phyloP scores from a whole-genome alignment of 331 rosid genomes.

The Phaseolus coccineus region DNA sequence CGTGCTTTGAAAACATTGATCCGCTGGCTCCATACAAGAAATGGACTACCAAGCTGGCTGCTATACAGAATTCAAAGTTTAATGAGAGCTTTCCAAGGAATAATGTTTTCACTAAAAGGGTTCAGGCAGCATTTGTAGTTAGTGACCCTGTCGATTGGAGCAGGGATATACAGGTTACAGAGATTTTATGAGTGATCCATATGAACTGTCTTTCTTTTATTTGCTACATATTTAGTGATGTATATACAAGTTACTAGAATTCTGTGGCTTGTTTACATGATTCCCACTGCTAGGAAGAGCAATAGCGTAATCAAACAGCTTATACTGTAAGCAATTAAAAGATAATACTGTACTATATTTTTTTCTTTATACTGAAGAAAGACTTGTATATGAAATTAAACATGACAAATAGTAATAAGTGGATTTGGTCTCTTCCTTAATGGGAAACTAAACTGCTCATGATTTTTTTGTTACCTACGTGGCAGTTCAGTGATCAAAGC shows the following conservation, averaged over 20 bases:
- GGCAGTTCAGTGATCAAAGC: not conserved
- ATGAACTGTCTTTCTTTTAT: not conserved
- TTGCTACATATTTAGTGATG: slow-evolving; percentile 33
- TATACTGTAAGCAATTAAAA: not conserved
- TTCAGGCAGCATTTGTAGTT: slow-evolving; percentile 78
- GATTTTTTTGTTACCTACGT: slow-evolving; percentile 3
- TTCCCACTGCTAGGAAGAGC: slow-evolving; percentile 14
- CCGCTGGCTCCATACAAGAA: slow-evolving; percentile 82
- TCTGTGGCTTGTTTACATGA: slow-evolving; percentile 22
- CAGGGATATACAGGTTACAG: slow-evolving; percentile 86
- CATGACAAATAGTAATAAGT: not conserved
- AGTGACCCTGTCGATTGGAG: slow-evolving; percentile 98
- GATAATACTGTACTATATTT: slow-evolving; percentile 1
- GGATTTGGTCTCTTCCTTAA: slow-evolving; percentile 10
- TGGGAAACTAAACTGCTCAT: not conserved
- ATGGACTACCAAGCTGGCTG: slow-evolving; percentile 59
- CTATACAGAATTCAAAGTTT: slow-evolving; percentile 46
- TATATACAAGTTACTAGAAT: slow-evolving; percentile 50
- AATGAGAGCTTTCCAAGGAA: slow-evolving; percentile 43
- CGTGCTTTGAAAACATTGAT: slow-evolving; percentile 82
- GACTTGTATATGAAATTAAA: slow-evolving; percentile 19
- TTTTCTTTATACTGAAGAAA: slow-evolving; percentile 11
- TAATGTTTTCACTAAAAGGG: slow-evolving; percentile 67
- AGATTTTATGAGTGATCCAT: slow-evolving; percentile 21
- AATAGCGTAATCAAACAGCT: slow-evolving; percentile 11